Percentiles rank a stretch among this genome's conserved stretches.
These are phyloP conservation scores for Fusarium heterosporum DNA, from an alignment of 2,329 filamentous ascomycete genomes.

Conservation along the genomic window DNA sequence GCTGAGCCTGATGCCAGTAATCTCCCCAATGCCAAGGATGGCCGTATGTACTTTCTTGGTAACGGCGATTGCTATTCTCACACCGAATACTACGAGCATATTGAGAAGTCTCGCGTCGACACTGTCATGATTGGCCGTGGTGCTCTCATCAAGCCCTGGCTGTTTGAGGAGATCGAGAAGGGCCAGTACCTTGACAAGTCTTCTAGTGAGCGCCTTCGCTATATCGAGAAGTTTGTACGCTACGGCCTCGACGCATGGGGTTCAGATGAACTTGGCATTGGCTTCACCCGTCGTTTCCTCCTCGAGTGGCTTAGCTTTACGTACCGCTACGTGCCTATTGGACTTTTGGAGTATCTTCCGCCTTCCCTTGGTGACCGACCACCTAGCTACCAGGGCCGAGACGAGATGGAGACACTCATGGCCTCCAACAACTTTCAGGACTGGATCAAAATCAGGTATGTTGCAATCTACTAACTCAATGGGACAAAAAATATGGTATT, in stretches of 20 bases:
- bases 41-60: conserved; percentile 89
- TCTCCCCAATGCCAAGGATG: conserved; percentile 72
- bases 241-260: conserved; percentile 97
- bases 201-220: conserved; percentile 83
- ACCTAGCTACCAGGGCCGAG: conserved; percentile 82
- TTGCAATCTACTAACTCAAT: conserved; percentile 31
- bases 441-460: conserved; percentile 98
- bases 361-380: conserved; percentile 90
- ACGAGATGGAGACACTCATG: conserved; percentile 94
- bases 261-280: conserved; percentile 92
- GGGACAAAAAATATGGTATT: background rate
- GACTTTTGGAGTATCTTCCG: conserved; percentile 87
- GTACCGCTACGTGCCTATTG: conserved; percentile 90
- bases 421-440: conserved; percentile 93
- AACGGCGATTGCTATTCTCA: conserved; percentile 98
- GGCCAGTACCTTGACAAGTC: conserved; percentile 97
- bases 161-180: conserved; percentile 94
- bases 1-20: conserved; percentile 81
- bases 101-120: conserved; percentile 84
- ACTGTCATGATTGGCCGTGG: conserved; percentile 98
- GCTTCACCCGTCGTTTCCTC: conserved; percentile 89
- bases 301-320: conserved; percentile 97
- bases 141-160: conserved; percentile 96
- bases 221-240: conserved; percentile 88
- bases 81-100: conserved; percentile 82